A percentile compares a stretch with the other conserved stretches of the same genome.
phyloP scores from a whole-genome alignment of 1,284 basidiomycete species.

The Phaffia rhodozyma region DNA sequence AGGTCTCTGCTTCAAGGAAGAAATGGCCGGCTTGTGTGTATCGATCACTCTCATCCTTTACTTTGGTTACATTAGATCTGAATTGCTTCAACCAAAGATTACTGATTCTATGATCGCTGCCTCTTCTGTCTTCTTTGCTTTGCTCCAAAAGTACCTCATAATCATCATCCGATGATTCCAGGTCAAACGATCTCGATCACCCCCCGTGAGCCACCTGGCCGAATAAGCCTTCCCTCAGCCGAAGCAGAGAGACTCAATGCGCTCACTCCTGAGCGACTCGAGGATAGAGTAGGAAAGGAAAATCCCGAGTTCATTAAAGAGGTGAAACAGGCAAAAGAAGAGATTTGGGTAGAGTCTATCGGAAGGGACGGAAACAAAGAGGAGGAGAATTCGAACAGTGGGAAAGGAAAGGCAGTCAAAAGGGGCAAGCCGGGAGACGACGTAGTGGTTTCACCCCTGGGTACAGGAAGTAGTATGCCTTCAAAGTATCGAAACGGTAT shows the following conservation, averaged over 20 bases:
- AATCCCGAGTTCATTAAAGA: conserved; percentile 17
- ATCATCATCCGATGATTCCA: conserved; percentile 1
- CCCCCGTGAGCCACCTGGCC: conserved; percentile 22
- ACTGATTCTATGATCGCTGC: conserved; percentile 19
- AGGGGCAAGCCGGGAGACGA: conserved; percentile 43
- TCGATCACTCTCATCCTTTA: background rate
- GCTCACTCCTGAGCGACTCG: background rate
- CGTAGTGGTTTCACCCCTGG: conserved; percentile 63
- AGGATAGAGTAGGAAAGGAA: background rate
- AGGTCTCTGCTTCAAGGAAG: background rate
- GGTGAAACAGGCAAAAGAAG: conserved; percentile 21
- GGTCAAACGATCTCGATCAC: background rate
- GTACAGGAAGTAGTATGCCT: conserved; percentile 77
- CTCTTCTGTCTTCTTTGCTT: conserved; percentile 19
- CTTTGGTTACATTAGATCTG: conserved; percentile 41
- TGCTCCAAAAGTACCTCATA: background rate
- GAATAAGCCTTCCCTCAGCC: conserved; percentile 10
- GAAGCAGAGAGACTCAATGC: background rate
- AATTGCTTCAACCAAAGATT: no score
- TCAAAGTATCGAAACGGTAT: conserved; percentile 71
- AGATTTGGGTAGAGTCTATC: conserved; percentile 15
- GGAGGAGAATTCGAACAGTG: conserved; percentile 14
- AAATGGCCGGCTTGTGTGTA: background rate
- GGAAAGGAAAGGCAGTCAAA: no score
- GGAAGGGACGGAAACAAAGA: conserved; percentile 10